A percentile compares a stretch with the other conserved stretches of the same genome.
These are phyloP conservation scores for Coprinopsis cinerea DNA, from an alignment of 768 basidiomycete genomes.

Conservation along the genomic window DNA sequence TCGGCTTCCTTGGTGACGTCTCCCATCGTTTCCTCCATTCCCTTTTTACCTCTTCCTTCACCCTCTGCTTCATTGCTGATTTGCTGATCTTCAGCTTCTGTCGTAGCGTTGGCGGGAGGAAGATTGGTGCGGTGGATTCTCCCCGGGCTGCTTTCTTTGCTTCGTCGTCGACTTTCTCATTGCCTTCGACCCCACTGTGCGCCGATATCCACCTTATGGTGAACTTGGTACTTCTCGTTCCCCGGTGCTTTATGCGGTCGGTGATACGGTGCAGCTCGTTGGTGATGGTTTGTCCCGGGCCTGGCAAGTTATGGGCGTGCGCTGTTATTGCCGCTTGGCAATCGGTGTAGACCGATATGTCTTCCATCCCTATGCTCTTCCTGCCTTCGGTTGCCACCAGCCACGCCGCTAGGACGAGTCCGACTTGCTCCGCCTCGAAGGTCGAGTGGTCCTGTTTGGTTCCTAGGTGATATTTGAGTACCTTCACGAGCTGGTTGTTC, in stretches of 20 bases:
- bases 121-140: neutral
- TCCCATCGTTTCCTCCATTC: slow-evolving; percentile 8
- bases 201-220: slow-evolving; percentile 20
- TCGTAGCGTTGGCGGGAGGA: slow-evolving; percentile 4
- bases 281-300: slow-evolving; percentile 12
- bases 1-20: slow-evolving; percentile 7
- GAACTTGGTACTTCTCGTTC: slow-evolving; percentile 1
- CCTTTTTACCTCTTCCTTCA: slow-evolving; percentile 8
- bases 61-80: slow-evolving; percentile 13
- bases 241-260: neutral
- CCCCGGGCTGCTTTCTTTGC: slow-evolving; percentile 18
- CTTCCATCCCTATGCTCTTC: neutral
- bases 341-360: slow-evolving; percentile 14
- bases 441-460: slow-evolving; percentile 13
- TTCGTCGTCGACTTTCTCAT: slow-evolving; percentile 22
- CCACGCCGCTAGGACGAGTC: slow-evolving; percentile 15
- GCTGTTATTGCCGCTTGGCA: slow-evolving; percentile 14
- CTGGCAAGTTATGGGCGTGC: slow-evolving; percentile 5
- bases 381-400: slow-evolving; percentile 3
- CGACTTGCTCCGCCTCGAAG: slow-evolving; percentile 19
- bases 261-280: neutral
- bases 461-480: slow-evolving; percentile 13
- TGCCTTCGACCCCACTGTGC: slow-evolving; percentile 21
- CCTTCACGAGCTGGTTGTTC: neutral
- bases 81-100: slow-evolving; percentile 11